A percentile compares a stretch with the other conserved stretches of the same genome.
Conservation (phyloP, 2,329 filamentous ascomycete genomes). For the Monosporascus sp. region DNA sequence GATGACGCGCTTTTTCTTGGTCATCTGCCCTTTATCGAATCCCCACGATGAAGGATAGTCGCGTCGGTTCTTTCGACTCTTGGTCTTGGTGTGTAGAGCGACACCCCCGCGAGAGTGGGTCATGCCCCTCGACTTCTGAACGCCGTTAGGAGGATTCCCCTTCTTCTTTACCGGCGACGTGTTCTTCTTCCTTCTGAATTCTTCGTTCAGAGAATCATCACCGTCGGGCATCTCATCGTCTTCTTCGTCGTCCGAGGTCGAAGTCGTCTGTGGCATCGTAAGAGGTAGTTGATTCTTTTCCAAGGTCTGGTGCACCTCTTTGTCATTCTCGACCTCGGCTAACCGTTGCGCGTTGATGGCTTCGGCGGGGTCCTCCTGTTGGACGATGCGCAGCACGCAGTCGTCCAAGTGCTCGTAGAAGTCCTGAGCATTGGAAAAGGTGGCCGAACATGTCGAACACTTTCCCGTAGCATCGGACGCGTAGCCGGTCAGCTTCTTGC, state of each 20-base stretch:
- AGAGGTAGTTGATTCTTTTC: constrained; percentile 57
- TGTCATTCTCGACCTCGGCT: constrained; percentile 60
- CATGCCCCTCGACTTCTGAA: constrained; percentile 65
- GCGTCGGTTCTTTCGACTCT: constrained; percentile 82
- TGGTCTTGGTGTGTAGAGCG: constrained; percentile 46
- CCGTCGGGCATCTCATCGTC: constrained; percentile 54
- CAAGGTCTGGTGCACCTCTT: constrained; percentile 55
- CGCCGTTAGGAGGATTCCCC: constrained; percentile 50
- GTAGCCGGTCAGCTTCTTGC: constrained; percentile 66
- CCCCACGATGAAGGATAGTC: constrained; percentile 95
- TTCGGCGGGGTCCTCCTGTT: constrained; percentile 65
- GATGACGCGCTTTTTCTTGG: constrained; percentile 94
- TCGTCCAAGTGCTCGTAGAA: constrained; percentile 96
- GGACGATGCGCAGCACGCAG: constrained; percentile 66
- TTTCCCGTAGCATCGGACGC: constrained; percentile 80
- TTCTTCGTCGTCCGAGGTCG: constrained; percentile 41
- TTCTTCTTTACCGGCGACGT: constrained; percentile 54
- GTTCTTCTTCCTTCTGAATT: constrained; percentile 45
- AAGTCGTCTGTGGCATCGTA: constrained; percentile 31
- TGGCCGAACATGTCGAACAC: constrained; percentile 89
- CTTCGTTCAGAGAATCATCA: constrained; percentile 57
- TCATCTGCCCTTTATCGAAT: constrained; percentile 88
- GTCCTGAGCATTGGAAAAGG: constrained; percentile 89
- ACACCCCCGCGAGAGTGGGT: constrained; percentile 75
- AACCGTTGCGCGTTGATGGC: constrained; percentile 63